Evolutionary conservation across 345 rosid species (phyloP).

Genomic region (Lumnitzera racemosa): DNA sequence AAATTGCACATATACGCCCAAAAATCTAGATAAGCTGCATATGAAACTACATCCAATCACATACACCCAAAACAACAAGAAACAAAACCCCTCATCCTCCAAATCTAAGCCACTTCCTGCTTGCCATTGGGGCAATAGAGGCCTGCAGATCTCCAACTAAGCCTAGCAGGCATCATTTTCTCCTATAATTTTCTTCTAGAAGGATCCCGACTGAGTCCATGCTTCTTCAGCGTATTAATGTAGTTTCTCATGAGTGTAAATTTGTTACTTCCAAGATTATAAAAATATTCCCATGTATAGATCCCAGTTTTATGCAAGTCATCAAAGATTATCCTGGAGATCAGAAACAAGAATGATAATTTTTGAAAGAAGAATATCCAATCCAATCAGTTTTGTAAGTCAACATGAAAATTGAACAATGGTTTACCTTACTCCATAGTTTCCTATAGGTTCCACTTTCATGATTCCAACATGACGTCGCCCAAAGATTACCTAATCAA

Average conservation of each 20-base stretch:
- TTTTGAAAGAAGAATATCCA: neutral
- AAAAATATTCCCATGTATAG: conserved; percentile 82
- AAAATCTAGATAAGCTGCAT: too few relatives aligned
- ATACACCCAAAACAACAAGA: neutral
- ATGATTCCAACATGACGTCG: conserved; percentile 90
- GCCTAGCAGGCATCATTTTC: conserved; percentile 26
- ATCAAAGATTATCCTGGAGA: conserved; percentile 71
- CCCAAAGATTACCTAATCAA: conserved; percentile 68
- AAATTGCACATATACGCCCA: too few relatives aligned
- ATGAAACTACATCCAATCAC: neutral
- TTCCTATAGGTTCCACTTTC: conserved; percentile 90
- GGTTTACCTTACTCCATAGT: conserved; percentile 90
- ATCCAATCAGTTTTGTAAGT: neutral
- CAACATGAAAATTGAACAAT: neutral
- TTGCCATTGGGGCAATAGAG: neutral
- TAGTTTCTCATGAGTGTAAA: conserved; percentile 72
- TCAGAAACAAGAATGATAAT: conserved; percentile 3
- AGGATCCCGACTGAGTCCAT: conserved; percentile 85
- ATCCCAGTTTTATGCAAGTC: conserved; percentile 96
- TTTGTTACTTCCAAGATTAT: conserved; percentile 78
- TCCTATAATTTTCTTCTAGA: conserved; percentile 23
- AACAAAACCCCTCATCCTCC: neutral
- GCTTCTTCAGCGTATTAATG: conserved; percentile 67
- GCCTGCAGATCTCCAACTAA: neutral
- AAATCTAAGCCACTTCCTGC: neutral